Conservation (phyloP, 2,329 filamentous ascomycete genomes). For the Fusarium foetens region DNA sequence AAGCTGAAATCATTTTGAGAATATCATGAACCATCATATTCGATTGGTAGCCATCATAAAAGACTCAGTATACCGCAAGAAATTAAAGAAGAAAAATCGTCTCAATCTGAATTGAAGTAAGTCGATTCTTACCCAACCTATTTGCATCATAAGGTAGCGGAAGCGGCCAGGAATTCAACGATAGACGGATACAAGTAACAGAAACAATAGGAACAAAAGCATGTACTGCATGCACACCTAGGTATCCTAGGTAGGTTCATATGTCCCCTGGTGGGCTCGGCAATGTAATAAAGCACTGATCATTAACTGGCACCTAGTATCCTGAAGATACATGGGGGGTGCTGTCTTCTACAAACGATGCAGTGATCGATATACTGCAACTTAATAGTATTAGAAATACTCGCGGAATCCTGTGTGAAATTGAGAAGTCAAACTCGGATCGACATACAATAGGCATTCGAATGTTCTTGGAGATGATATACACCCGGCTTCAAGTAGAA, state of each 20-base stretch:
- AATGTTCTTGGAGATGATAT: background rate
- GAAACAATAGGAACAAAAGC: slow-evolving; percentile 14
- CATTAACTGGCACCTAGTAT: slow-evolving; percentile 35
- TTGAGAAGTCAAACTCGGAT: background rate
- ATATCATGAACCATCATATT: background rate
- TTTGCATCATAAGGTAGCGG: background rate
- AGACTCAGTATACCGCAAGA: background rate
- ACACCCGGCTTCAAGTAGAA: background rate
- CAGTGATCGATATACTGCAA: background rate
- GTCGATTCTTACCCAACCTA: background rate
- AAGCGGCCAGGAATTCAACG: background rate
- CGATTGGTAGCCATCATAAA: background rate
- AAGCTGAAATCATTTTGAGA: background rate
- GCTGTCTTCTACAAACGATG: slow-evolving; percentile 18
- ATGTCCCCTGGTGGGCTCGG: slow-evolving; percentile 27
- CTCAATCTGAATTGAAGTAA: background rate
- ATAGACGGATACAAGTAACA: background rate
- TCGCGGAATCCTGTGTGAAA: background rate
- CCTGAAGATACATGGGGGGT: slow-evolving; percentile 27
- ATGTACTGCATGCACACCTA: background rate
- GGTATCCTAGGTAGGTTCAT: slow-evolving; percentile 5
- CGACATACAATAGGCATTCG: background rate
- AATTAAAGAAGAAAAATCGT: background rate
- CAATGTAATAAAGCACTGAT: slow-evolving; percentile 33
- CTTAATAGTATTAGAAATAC: background rate